Evolutionary conservation across 73 alveolate species (phyloP), one percentile per base, ranked within the genome.

Genomic region (Paramecium sonneborni): DNA sequence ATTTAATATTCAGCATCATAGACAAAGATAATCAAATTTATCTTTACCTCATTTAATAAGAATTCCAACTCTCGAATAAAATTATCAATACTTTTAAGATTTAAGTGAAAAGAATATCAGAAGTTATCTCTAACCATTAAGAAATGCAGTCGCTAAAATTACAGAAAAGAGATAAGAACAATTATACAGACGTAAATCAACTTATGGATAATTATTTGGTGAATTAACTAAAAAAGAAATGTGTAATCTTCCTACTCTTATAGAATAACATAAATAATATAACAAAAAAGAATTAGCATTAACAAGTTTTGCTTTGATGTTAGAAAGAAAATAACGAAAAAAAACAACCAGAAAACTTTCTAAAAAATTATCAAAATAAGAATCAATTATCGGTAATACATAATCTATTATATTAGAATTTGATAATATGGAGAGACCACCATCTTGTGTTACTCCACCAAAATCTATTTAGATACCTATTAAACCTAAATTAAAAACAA

Each of bases 371-470:
- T 62, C 84, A 11, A 62, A 62, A 62, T 30, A 62, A 32, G 84
- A 62, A 32, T 62, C 84, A 1, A 62, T 62, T 26, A 32, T 62
- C 24, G 84, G 84, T 62, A 62, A 11, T 30, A 62, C 44, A 12
- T 2, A 23, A 62, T 11, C 18, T 62, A 12, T 1, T 62, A 26
- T 1, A 26, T 26, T 62, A 62, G 84, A 62, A 62, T 62, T 62
- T 62, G 84, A 62, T 10, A 62, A 62, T 62, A 62, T 62, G 84
- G 84, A 62, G 6, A 62, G 84, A 62, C 84, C 84, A 5, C 84
- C 84, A 1, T 30, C 84, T 30, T 62, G 84, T 15, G 24, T 30
- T 15, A 62, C 84, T 11, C 84, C 84, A 11, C 84, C 84, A 23
- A 62, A 32, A 62, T 1, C 18, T 5, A 9, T 18, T 18, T 30